Conservation (phyloP, 2,329 filamentous ascomycete species). For the Dactylonectria macrodidyma region DNA sequence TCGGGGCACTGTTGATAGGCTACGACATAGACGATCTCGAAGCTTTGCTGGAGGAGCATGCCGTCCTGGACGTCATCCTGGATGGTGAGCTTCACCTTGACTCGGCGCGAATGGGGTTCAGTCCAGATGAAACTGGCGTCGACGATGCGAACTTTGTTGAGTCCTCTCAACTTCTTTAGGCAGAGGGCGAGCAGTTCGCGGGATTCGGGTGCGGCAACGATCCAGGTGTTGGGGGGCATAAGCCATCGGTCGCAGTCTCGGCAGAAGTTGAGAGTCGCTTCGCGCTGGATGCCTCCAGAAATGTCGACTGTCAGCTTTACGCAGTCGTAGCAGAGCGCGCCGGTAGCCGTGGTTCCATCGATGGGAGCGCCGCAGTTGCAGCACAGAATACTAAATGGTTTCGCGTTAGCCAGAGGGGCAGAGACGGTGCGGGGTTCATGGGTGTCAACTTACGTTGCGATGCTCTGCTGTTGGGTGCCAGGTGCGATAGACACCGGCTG, state of each 20-base stretch:
- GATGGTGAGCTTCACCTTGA: constrained; percentile 96
- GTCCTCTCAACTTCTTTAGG: constrained; percentile 86
- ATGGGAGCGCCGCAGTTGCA: constrained; percentile 98
- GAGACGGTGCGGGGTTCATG: constrained; percentile 34
- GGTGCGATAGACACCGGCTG: constrained; percentile 57
- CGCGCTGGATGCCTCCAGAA: constrained; percentile 90
- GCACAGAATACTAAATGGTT: constrained; percentile 78
- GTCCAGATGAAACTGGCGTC: constrained; percentile 99
- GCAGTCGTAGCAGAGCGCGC: constrained; percentile 95
- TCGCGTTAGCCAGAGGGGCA: constrained; percentile 23
- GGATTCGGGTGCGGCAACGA: constrained; percentile 87
- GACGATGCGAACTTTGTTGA: constrained; percentile 93
- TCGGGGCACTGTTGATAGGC: constrained; percentile 95
- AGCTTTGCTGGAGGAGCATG: constrained; percentile 87
- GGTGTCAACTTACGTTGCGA: constrained; percentile 57
- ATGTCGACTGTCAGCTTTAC: constrained; percentile 96
- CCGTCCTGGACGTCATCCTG: constrained; percentile 78
- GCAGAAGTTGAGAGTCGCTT: constrained; percentile 92
- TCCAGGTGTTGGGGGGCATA: constrained; percentile 87
- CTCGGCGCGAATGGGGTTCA: constrained; percentile 91
- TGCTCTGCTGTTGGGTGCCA: constrained; percentile 50
- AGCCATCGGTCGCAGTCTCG: constrained; percentile 96
- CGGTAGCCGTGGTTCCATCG: constrained; percentile 88
- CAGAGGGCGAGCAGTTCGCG: constrained; percentile 94
- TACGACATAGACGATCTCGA: constrained; percentile 94